These are phyloP conservation scores for Russula brevipes DNA, from an alignment of 768 basidiomycete species.

Conservation along the genomic window DNA sequence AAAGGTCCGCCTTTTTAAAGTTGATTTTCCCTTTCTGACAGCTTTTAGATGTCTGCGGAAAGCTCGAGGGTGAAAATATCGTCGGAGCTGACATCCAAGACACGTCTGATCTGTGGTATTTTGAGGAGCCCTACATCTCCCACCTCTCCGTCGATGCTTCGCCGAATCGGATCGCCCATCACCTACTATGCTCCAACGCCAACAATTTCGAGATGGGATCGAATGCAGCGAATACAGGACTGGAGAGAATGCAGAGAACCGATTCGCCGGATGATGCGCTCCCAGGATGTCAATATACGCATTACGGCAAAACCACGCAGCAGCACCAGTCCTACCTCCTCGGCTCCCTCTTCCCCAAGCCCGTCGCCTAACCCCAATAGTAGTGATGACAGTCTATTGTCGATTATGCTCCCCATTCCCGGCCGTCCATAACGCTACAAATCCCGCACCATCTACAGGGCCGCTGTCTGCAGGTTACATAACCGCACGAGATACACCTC, in stretches of 20 bases:
- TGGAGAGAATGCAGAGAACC: neutral
- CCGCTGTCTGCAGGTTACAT: neutral
- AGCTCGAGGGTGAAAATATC: conserved; percentile 1
- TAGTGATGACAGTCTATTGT: neutral
- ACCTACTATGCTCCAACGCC: neutral
- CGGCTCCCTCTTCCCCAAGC: neutral
- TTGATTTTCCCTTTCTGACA: neutral
- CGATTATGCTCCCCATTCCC: no score
- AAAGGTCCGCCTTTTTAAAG: neutral
- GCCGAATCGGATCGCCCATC: neutral
- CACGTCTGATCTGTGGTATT: neutral
- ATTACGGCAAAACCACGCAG: neutral
- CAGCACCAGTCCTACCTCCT: neutral
- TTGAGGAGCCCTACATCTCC: neutral
- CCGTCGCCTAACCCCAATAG: no score
- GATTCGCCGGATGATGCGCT: neutral
- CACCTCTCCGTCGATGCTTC: neutral
- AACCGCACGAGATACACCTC: neutral
- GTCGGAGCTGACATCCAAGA: neutral
- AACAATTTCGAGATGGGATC: neutral
- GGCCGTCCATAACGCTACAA: neutral
- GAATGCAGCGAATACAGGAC: neutral
- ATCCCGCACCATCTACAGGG: neutral
- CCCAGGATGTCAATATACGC: neutral
- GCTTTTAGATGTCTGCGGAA: conserved; percentile 4